A percentile compares a stretch with the other conserved stretches of the same genome.
Conservation (phyloP, 192 early-diverging fungal species). For the Mortierella hygrophila region DNA sequence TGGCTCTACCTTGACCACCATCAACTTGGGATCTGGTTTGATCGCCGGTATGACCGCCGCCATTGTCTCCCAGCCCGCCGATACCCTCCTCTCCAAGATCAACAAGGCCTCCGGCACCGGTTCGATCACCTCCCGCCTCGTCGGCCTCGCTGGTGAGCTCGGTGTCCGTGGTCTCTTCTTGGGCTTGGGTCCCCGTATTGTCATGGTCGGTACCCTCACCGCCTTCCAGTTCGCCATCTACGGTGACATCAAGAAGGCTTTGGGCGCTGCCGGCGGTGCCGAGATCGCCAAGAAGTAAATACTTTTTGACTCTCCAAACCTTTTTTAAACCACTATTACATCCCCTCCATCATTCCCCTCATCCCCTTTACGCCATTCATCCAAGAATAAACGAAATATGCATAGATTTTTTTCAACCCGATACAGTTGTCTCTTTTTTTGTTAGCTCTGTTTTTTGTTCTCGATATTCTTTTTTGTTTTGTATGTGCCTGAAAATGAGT, state of each 20-base stretch:
- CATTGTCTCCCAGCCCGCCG: slow-evolving; percentile 76
- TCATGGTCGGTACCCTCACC: slow-evolving; percentile 77
- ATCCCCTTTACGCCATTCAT: slow-evolving; percentile 3
- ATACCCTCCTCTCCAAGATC: slow-evolving; percentile 79
- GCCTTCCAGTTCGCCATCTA: slow-evolving; percentile 79
- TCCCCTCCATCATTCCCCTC: not conserved
- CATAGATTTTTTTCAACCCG: slow-evolving; percentile 9
- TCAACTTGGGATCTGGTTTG: slow-evolving; percentile 73
- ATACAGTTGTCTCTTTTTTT: not conserved
- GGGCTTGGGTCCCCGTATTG: slow-evolving; percentile 77
- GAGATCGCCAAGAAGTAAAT: slow-evolving; percentile 57
- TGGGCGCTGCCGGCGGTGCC: slow-evolving; percentile 70
- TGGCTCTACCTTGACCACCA: slow-evolving; percentile 60
- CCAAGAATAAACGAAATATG: slow-evolving; percentile 7
- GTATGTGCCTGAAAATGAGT: not conserved
- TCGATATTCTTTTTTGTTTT: not conserved
- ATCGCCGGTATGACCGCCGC: slow-evolving; percentile 78
- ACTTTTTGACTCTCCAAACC: not conserved
- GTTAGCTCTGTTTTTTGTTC: not conserved
- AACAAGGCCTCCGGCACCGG: slow-evolving; percentile 79
- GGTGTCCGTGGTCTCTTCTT: slow-evolving; percentile 72
- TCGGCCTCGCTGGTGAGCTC: slow-evolving; percentile 63
- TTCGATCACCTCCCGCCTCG: slow-evolving; percentile 68
- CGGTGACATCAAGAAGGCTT: slow-evolving; percentile 69
- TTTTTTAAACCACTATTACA: not conserved